Base-by-base conservation (phyloP, 352 stramenopile species). In the Blastocystis sp. region DNA sequence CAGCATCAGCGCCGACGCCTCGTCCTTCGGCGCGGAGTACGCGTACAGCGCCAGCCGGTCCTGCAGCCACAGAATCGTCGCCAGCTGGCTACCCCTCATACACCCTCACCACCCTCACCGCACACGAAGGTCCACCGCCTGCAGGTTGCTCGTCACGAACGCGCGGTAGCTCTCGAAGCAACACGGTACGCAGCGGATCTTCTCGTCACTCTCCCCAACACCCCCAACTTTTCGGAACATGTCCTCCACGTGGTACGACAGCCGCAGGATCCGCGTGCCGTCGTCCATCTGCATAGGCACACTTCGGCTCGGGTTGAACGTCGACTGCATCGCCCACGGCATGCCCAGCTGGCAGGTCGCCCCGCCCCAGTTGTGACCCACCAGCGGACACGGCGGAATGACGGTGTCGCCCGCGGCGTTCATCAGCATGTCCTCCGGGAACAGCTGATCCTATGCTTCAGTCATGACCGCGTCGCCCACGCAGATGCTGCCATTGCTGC, bases 41-140 rank as follows among this genome's bases (percentile, higher is more conserved):
- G 43, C 17, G 1, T 43, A 19, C 34, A 74, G 21, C 34, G 24
- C n/a, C 7, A 74, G 34, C 1, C 45, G 6, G 24, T 74, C 64
- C 21, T 74, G 34, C 40, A 74, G 28, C 64, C 64, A 74, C 7
- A 74, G 34, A 7, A 74, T 48, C 34, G 64, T 74, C 6, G 64
- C 64, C 17, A 52, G 7, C 42, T 74, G 64, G 10, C 64, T 74
- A 74, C 34, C 17, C 45, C 42, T 54, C 64, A 48, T 9, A 11
- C 21, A 17, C 21, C 45, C 48, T 14, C 7, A 1, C 2, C 21
- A 48, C 14, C 28, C 21, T 28, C 40, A 48, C 21, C 64, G 4
- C 28, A 52, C 14, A 3, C 45, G 40, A 6, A 24, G 21, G 14
- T 74, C n/a, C 17, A 48, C n/a, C 34, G 10, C 34, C 34, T 3